Conservation (phyloP, 106 monocot genomes). For the Chionographis japonica region DNA sequence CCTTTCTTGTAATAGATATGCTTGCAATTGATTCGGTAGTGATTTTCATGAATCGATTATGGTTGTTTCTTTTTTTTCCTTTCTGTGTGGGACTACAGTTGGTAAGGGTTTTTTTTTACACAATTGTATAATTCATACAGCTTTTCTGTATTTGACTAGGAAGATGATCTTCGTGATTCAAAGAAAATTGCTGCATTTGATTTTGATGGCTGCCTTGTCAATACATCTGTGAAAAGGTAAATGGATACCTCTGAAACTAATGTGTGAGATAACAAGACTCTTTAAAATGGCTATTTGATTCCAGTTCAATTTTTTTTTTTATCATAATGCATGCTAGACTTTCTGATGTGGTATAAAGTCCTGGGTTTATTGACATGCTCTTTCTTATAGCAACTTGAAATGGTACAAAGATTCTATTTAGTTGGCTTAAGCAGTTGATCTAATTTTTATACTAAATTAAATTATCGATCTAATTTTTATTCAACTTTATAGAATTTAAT, state of each 20-base stretch:
- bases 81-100: too few relatives aligned
- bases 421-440: too few relatives aligned
- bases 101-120: background rate
- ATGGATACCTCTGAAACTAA: background rate
- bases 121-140: background rate
- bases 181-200: conserved; percentile 93
- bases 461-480: too few relatives aligned
- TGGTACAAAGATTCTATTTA: too few relatives aligned
- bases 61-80: too few relatives aligned
- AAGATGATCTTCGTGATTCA: conserved; percentile 61
- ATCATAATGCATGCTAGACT: background rate
- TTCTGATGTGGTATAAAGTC: background rate
- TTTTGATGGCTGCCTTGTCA: conserved; percentile 95
- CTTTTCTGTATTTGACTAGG: conserved; percentile 29
- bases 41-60: too few relatives aligned
- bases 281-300: background rate
- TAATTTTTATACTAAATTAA: too few relatives aligned
- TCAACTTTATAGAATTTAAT: too few relatives aligned
- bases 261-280: background rate
- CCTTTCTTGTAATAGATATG: too few relatives aligned
- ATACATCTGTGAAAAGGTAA: conserved; percentile 82
- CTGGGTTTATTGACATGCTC: too few relatives aligned
- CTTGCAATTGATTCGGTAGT: too few relatives aligned
- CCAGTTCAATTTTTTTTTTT: background rate
- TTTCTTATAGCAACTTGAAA: too few relatives aligned